Conservation (phyloP, 2,329 filamentous ascomycete species). For the Pyricularia sp. region DNA sequence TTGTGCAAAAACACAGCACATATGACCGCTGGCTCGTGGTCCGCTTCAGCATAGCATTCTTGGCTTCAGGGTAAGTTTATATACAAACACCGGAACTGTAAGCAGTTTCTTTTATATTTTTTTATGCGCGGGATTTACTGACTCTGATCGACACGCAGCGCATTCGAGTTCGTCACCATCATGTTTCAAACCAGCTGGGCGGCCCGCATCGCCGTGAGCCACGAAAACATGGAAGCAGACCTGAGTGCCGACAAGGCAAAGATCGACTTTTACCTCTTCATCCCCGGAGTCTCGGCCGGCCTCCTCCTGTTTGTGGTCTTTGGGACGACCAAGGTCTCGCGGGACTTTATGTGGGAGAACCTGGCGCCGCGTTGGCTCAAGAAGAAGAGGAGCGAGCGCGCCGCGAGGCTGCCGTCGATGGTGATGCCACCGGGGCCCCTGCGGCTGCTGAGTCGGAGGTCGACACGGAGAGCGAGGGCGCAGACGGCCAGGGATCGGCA, state of each 20-base stretch:
- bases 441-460: background rate
- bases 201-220: background rate
- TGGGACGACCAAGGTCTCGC: slow-evolving; percentile 27
- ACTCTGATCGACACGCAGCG: background rate
- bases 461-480: background rate
- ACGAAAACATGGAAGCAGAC: background rate
- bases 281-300: slow-evolving; percentile 26
- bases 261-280: slow-evolving; percentile 23
- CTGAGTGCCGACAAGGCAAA: background rate
- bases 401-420: background rate
- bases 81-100: background rate
- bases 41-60: slow-evolving; percentile 33
- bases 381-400: background rate
- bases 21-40: slow-evolving; percentile 35
- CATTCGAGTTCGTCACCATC: background rate
- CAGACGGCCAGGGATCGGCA: background rate
- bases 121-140: background rate
- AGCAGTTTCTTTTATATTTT: no score
- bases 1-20: slow-evolving; percentile 19
- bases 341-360: slow-evolving; percentile 16
- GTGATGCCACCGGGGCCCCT: background rate
- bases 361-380: slow-evolving; percentile 13
- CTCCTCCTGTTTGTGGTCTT: slow-evolving; percentile 29
- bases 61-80: slow-evolving; percentile 24
- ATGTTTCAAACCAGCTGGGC: background rate